Evolutionary conservation across 495 filamentous ascomycete genomes (phyloP).

Genomic region (Rostrohypoxylon terebratum): DNA sequence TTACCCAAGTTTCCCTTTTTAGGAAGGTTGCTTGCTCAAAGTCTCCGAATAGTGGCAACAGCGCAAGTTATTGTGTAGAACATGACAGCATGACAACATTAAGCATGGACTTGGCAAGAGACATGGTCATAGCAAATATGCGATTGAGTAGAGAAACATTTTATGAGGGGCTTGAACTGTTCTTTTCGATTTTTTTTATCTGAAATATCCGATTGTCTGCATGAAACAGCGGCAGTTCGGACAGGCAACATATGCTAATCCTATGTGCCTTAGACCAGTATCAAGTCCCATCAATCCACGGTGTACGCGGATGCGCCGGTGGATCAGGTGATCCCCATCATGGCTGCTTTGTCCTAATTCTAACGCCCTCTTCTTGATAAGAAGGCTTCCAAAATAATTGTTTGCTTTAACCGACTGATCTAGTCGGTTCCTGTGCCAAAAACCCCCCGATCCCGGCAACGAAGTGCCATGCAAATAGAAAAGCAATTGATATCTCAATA

Average conservation of each 20-base stretch:
- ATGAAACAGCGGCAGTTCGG: constrained; percentile 27
- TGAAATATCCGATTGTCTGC: constrained; percentile 37
- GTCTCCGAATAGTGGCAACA: constrained; percentile 3
- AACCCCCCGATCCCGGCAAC: constrained; percentile 48
- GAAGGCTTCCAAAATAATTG: constrained; percentile 36
- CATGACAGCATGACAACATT: background rate
- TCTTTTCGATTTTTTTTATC: constrained; percentile 45
- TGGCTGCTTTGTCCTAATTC: constrained; percentile 39
- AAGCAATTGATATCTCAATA: constrained; percentile 51
- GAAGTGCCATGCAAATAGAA: constrained; percentile 53
- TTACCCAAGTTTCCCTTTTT: constrained; percentile 21
- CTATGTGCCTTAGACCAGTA: constrained; percentile 44
- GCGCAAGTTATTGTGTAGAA: background rate
- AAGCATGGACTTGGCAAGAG: background rate
- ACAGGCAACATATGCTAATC: constrained; percentile 41
- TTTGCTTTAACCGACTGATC: constrained; percentile 43
- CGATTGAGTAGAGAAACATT: constrained; percentile 15
- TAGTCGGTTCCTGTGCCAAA: constrained; percentile 39
- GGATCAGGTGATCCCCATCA: constrained; percentile 26
- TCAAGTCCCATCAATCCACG: constrained; percentile 54
- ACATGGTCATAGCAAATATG: constrained; percentile 22
- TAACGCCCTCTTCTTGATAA: constrained; percentile 33
- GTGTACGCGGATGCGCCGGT: constrained; percentile 48
- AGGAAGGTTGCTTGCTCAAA: constrained; percentile 30
- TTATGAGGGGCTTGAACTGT: constrained; percentile 51